Conservation (phyloP, 2,329 filamentous ascomycete species). For the Pseudogymnoascus sp. region DNA sequence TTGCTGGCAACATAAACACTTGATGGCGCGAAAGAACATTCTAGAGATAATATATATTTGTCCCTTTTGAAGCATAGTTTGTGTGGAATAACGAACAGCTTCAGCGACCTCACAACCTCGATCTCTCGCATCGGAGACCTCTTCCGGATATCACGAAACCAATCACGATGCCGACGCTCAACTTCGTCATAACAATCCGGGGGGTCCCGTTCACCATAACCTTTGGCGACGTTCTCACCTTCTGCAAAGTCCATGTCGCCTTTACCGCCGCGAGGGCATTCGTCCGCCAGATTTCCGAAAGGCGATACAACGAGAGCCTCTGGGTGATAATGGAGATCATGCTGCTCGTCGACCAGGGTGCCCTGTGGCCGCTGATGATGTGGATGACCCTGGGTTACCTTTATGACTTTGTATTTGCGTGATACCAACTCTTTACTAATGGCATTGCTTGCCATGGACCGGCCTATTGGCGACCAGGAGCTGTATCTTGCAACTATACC, state of each 20-base stretch:
- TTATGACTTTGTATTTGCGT: neutral
- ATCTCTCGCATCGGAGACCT: neutral
- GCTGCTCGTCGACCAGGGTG: neutral
- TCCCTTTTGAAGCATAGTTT: neutral
- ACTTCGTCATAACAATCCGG: neutral
- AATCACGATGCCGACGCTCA: neutral
- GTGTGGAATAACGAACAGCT: neutral
- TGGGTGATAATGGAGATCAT: neutral
- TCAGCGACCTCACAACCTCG: neutral
- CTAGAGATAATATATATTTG: neutral
- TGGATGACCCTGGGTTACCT: neutral
- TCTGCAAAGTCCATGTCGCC: neutral
- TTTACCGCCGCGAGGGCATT: neutral
- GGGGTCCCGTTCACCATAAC: neutral
- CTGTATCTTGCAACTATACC: neutral
- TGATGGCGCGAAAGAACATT: neutral
- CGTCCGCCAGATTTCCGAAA: neutral
- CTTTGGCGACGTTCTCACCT: neutral
- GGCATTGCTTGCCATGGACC: neutral
- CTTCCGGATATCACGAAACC: neutral
- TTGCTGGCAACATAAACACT: neutral
- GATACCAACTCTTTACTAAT: neutral
- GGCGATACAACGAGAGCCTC: neutral
- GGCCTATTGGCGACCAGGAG: neutral
- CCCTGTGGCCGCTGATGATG: neutral